Conservation (phyloP, 2,329 filamentous ascomycete species). For the Parastagonospora avenae region DNA sequence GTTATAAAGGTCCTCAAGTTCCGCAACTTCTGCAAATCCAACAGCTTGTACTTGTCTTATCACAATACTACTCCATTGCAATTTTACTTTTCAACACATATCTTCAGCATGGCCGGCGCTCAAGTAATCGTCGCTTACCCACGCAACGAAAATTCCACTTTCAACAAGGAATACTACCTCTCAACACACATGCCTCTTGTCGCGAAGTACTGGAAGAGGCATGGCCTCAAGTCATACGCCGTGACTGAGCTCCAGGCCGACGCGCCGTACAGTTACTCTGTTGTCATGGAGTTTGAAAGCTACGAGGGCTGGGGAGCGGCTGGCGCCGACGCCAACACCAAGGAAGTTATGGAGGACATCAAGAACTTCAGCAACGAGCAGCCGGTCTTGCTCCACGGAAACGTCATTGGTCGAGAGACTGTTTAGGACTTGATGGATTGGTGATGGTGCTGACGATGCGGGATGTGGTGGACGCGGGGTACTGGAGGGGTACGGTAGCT, state of each 20-base stretch:
- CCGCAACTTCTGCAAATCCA: not conserved
- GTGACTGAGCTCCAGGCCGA: slow-evolving; percentile 28
- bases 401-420: slow-evolving; percentile 20
- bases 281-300: slow-evolving; percentile 32
- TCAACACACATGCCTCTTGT: slow-evolving; percentile 55
- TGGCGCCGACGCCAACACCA: slow-evolving; percentile 16
- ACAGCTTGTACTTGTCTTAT: not conserved
- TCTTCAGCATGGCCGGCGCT: slow-evolving; percentile 21
- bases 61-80: not conserved
- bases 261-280: slow-evolving; percentile 24
- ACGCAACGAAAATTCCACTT: slow-evolving; percentile 45
- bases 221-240: slow-evolving; percentile 46
- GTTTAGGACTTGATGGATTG: not conserved
- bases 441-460: slow-evolving; percentile 2
- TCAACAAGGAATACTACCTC: slow-evolving; percentile 59
- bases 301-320: slow-evolving; percentile 29
- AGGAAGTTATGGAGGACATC: slow-evolving; percentile 46
- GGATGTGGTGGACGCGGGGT: not conserved
- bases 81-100: not conserved
- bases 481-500: not conserved
- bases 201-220: slow-evolving; percentile 44
- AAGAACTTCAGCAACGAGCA: slow-evolving; percentile 43
- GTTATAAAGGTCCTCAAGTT: slow-evolving; percentile 11
- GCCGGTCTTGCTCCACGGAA: slow-evolving; percentile 35
- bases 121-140: slow-evolving; percentile 49